Percentiles rank a stretch among this genome's conserved stretches.
These are phyloP conservation scores for Paramecium primaurelia DNA, from an alignment of 73 alveolate genomes.

Conservation along the genomic window DNA sequence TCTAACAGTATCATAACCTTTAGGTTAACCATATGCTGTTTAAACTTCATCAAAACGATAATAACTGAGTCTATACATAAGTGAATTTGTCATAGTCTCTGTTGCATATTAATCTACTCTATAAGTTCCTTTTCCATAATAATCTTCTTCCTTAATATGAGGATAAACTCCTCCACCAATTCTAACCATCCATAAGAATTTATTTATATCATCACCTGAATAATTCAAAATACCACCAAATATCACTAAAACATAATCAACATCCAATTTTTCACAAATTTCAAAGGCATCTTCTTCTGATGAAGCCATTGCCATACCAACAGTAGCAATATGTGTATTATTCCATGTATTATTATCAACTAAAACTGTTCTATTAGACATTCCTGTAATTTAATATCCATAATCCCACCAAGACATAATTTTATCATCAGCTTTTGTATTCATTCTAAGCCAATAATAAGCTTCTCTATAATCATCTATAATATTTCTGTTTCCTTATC, in stretches of 20 bases:
- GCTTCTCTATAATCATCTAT: slow-evolving; percentile 95
- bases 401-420: slow-evolving; percentile 96
- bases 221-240: slow-evolving; percentile 80
- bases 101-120: slow-evolving; percentile 81
- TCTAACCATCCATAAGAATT: slow-evolving; percentile 91
- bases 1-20: slow-evolving; percentile 87
- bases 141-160: slow-evolving; percentile 81
- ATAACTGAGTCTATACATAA: slow-evolving; percentile 83
- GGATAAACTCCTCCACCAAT: slow-evolving; percentile 92
- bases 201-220: slow-evolving; percentile 91
- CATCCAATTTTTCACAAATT: slow-evolving; percentile 81
- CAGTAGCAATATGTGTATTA: slow-evolving; percentile 91
- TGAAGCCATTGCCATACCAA: slow-evolving; percentile 88
- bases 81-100: slow-evolving; percentile 79
- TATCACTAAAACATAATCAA: slow-evolving; percentile 80
- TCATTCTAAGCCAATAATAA: slow-evolving; percentile 91
- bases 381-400: slow-evolving; percentile 90
- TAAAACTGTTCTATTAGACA: slow-evolving; percentile 85
- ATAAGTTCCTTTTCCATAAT: slow-evolving; percentile 72
- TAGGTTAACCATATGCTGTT: slow-evolving; percentile 70
- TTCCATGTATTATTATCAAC: slow-evolving; percentile 94
- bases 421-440: slow-evolving; percentile 83
- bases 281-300: slow-evolving; percentile 87
- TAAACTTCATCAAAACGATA: slow-evolving; percentile 83
- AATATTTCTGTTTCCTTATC: slow-evolving; percentile 77